Conservation (phyloP, 2,329 filamentous ascomycete species). For the Ophiocordyceps sinensis region DNA sequence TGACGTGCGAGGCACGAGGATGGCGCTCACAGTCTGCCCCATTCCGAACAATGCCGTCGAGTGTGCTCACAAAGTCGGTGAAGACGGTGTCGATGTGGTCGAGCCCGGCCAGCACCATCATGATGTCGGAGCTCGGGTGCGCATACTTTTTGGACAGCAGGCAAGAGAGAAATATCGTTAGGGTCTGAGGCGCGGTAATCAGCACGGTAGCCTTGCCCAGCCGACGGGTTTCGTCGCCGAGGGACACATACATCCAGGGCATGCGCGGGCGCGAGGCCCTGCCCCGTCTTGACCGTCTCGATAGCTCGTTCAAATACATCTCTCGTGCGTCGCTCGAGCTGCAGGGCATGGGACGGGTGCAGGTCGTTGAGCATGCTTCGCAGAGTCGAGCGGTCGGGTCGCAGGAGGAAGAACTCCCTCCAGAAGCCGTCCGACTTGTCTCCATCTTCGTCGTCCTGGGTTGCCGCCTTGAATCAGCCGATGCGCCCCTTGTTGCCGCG, state of each 20-base stretch:
- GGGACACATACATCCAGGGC: constrained; percentile 62
- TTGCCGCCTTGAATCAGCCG: constrained; percentile 13
- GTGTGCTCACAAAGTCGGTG: constrained; percentile 68
- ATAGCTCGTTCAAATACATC: constrained; percentile 67
- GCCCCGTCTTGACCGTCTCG: constrained; percentile 46
- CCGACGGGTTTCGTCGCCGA: neutral
- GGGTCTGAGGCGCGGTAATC: constrained; percentile 42
- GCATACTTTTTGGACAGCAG: constrained; percentile 82
- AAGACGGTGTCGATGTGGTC: constrained; percentile 79
- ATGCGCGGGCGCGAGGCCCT: constrained; percentile 52
- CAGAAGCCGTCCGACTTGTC: constrained; percentile 85
- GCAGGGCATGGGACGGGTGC: constrained; percentile 59
- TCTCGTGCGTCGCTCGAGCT: constrained; percentile 62
- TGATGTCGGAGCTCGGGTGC: constrained; percentile 90
- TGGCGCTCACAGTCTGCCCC: constrained; percentile 49
- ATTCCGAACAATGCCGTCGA: constrained; percentile 73
- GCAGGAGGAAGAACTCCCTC: constrained; percentile 86
- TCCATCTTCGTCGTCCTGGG: constrained; percentile 46
- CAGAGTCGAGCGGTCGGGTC: constrained; percentile 59
- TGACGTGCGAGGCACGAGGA: neutral
- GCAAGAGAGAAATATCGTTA: constrained; percentile 73
- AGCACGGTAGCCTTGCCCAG: neutral
- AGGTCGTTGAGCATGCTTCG: constrained; percentile 55
- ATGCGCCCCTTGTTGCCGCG: constrained; percentile 5
- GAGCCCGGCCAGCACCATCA: constrained; percentile 75